Base-by-base conservation (phyloP, 2,329 filamentous ascomycete species). In the Aureobasidium uvarum region DNA sequence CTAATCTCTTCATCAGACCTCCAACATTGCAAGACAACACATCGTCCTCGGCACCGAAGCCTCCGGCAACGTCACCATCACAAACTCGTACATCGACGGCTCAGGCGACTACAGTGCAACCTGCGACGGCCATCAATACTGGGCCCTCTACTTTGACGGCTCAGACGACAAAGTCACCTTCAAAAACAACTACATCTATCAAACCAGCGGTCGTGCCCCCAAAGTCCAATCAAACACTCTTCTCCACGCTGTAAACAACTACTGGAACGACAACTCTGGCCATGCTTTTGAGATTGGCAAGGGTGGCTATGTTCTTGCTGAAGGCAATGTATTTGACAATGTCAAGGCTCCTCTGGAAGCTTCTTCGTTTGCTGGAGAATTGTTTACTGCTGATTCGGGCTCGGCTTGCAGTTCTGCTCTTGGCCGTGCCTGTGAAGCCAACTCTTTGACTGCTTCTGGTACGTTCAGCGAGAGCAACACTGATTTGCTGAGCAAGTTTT, bases 61-160 rank as follows among this genome's bases (percentile, higher is more conserved):
- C 58, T 81, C 79, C 70, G 80, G 80, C 72, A 82, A 82, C 48
- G 81, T 87, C 20, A 85, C 84, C 38, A 81, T 87, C 72, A 84
- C 84, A 68, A 86, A 87, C 80, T 79, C 72, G 75, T 82, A 85
- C 72, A 82, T 88, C 69, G 81, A 87, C 71, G 85, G 85, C 51
- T 72, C 73, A 25, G 80, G 80, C 39, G 72, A 76, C 20, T 86
- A 79, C 76, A 86, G 83, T 18, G 81, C 85, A 2, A 83, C 80
- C 54, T 87, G 85, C 74, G 78, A 87, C 71, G 79, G 77, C 48
- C 80, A 84, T 74, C 83, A 85, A 75, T 86, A 87, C 81, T 87
- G 85, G 83, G 80, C 76, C 31, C 74, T 86, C 68, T 85, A 84
- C 76, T 78, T 87, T 50, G 80, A 79, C 48, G 85, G 85, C 20